A percentile compares a stretch with the other conserved stretches of the same genome.
Evolutionary conservation across 2,329 filamentous ascomycete species (phyloP).

Genomic region (Penicillium oxalicum): DNA sequence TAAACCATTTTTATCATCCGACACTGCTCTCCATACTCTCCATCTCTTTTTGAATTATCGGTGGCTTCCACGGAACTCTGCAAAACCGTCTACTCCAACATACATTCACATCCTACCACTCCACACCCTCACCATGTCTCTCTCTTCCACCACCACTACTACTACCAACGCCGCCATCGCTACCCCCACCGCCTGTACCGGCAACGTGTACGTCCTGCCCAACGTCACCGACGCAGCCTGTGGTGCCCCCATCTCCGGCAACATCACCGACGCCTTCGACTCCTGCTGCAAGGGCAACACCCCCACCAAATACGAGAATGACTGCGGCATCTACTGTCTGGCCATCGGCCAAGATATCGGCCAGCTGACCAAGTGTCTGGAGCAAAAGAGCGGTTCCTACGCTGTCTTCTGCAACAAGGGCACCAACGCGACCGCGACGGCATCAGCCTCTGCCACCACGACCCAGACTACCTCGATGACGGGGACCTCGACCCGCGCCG

Average conservation of each 20-base stretch:
- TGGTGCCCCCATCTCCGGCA: constrained; percentile 37
- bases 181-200: constrained; percentile 18
- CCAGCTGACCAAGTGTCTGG: constrained; percentile 38
- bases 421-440: constrained; percentile 36
- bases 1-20: no score
- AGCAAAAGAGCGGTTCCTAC: constrained; percentile 33
- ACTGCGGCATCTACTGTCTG: constrained; percentile 50
- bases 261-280: constrained; percentile 41
- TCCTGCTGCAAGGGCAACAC: constrained; percentile 44
- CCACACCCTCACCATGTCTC: background rate
- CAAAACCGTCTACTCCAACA: no score
- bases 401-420: constrained; percentile 43
- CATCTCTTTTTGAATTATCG: no score
- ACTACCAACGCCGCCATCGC: constrained; percentile 15
- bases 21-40: no score
- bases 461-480: constrained; percentile 13
- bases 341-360: constrained; percentile 36
- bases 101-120: background rate
- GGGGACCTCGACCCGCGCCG: constrained; percentile 8
- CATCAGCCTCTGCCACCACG: constrained; percentile 11
- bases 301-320: constrained; percentile 43
- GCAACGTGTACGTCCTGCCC: constrained; percentile 41
- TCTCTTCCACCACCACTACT: background rate
- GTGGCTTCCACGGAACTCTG: no score
- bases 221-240: constrained; percentile 40